Conservation (phyloP, 164 flowering plant genomes). For the Annona cherimola region DNA sequence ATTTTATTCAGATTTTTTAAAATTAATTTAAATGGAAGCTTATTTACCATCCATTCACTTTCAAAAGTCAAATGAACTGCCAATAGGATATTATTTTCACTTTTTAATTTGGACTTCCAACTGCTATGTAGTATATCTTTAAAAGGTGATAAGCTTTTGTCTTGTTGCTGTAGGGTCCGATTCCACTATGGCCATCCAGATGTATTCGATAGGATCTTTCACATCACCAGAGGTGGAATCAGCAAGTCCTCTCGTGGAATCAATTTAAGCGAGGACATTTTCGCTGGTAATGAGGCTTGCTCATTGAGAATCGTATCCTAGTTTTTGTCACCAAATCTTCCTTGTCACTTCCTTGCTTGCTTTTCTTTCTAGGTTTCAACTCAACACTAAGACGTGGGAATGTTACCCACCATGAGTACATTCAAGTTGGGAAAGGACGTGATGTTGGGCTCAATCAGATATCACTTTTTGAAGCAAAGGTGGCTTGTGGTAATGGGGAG, state of each 20-base stretch:
- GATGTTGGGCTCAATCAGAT: slow-evolving; percentile 99
- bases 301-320: neutral
- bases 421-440: slow-evolving; percentile 96
- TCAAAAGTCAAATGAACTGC: neutral
- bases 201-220: slow-evolving; percentile 92
- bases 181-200: slow-evolving; percentile 99
- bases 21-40: too few species aligned
- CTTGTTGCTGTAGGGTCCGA: slow-evolving; percentile 60
- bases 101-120: neutral
- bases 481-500: slow-evolving; percentile 98
- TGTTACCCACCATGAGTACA: slow-evolving; percentile 95
- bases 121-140: neutral
- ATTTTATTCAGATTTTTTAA: too few species aligned
- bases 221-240: slow-evolving; percentile 94
- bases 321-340: neutral
- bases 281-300: slow-evolving; percentile 60
- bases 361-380: slow-evolving; percentile 65
- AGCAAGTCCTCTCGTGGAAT: slow-evolving; percentile 92
- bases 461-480: slow-evolving; percentile 97
- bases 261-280: slow-evolving; percentile 94
- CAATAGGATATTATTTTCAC: neutral
- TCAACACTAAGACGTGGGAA: slow-evolving; percentile 90
- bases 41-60: neutral
- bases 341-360: neutral
- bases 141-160: neutral